A percentile compares a stretch with the other conserved stretches of the same genome.
phyloP scores from a whole-genome alignment of 306 rosid genomes.

The Medicago arabica region DNA sequence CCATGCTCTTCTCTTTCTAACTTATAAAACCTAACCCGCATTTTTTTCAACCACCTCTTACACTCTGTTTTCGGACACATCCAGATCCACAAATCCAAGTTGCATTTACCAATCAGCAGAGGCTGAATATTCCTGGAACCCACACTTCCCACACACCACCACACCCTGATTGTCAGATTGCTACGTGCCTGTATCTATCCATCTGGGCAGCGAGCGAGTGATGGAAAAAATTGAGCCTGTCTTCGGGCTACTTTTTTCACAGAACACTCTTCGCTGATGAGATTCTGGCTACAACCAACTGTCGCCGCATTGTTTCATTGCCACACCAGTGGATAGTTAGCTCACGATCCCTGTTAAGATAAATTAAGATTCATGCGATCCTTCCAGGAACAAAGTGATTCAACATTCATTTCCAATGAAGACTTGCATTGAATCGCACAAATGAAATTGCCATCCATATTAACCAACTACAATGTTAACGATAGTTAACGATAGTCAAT shows the following conservation, averaged over 20 bases:
- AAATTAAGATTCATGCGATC: background rate
- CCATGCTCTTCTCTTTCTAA: background rate
- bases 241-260: background rate
- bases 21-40: constrained; percentile 18
- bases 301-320: background rate
- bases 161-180: background rate
- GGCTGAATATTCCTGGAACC: background rate
- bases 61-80: background rate
- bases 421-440: background rate
- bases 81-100: background rate
- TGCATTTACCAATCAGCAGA: background rate
- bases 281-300: constrained; percentile 20
- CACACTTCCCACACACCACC: background rate
- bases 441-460: constrained; percentile 25
- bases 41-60: background rate
- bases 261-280: background rate
- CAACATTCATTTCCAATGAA: background rate
- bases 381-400: background rate
- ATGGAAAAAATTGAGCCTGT: background rate
- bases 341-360: background rate
- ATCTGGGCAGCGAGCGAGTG: background rate
- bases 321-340: background rate
- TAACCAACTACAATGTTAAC: background rate
- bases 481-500: constrained; percentile 24
- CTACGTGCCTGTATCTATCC: background rate